Evolutionary conservation across 2,329 filamentous ascomycete species (phyloP).

Genomic region (Coleophoma eucalyptorum): DNA sequence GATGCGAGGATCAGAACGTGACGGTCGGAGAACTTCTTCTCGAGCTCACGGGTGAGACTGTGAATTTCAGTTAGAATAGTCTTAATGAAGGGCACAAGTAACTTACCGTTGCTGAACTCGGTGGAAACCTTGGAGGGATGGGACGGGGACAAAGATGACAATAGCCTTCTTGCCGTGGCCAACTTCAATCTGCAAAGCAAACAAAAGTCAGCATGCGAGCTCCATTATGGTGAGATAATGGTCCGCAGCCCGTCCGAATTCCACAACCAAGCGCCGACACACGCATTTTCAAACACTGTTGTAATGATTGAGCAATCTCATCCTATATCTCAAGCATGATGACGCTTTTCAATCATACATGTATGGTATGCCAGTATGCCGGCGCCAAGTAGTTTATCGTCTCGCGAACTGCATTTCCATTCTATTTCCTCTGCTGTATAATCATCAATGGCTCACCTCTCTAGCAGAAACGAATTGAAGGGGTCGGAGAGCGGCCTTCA

Average conservation of each 20-base stretch:
- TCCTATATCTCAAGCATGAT: slow-evolving; percentile 21
- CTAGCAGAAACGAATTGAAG: slow-evolving; percentile 98
- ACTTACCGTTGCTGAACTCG: slow-evolving; percentile 99
- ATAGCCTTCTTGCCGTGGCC: slow-evolving; percentile 99
- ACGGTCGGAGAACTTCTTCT: slow-evolving; percentile 99
- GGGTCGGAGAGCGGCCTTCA: slow-evolving; percentile 93
- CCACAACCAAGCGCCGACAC: slow-evolving; percentile 35
- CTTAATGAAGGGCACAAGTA: not conserved
- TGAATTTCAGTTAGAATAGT: slow-evolving; percentile 8
- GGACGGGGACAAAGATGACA: slow-evolving; percentile 99
- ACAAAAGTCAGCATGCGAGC: slow-evolving; percentile 70
- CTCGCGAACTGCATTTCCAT: slow-evolving; percentile 12
- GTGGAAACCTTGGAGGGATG: slow-evolving; percentile 98
- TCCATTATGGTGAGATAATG: slow-evolving; percentile 48
- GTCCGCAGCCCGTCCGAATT: slow-evolving; percentile 72
- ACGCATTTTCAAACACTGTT: slow-evolving; percentile 1
- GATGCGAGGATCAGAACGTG: slow-evolving; percentile 99
- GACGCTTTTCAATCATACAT: slow-evolving; percentile 9
- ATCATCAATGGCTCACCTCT: slow-evolving; percentile 74
- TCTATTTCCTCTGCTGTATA: slow-evolving; percentile 1
- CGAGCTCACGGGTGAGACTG: slow-evolving; percentile 98
- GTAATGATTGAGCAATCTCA: slow-evolving; percentile 5
- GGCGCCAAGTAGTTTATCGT: slow-evolving; percentile 16
- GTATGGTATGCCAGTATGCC: slow-evolving; percentile 15
- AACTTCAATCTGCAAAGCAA: slow-evolving; percentile 89